A percentile compares a stretch with the other conserved stretches of the same genome.
These are phyloP conservation scores for Parachaetomium inaequale DNA, from an alignment of 495 filamentous ascomycete species.

Conservation along the genomic window DNA sequence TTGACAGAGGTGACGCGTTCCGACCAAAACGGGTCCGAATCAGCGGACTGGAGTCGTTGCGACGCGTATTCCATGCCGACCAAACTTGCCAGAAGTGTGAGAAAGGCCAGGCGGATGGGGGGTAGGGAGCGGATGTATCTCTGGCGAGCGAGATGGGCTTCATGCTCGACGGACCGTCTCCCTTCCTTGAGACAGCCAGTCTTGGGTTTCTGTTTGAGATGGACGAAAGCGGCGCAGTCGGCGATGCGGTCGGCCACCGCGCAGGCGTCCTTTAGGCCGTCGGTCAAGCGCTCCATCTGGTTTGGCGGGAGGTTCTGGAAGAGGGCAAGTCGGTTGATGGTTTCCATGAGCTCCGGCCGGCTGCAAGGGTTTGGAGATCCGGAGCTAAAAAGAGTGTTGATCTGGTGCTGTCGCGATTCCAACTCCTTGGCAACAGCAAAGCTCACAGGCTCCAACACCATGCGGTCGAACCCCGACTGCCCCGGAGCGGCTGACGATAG, in stretches of 20 bases:
- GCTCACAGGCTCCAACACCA: neutral
- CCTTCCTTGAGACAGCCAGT: neutral
- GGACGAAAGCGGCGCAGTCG: conserved; percentile 8
- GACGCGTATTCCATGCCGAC: neutral
- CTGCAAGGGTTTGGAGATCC: neutral
- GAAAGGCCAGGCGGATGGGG: conserved; percentile 11
- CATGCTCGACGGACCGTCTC: neutral
- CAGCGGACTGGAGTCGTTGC: neutral
- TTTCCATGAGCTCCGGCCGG: neutral
- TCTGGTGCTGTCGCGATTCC: neutral
- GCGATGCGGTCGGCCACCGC: conserved; percentile 9
- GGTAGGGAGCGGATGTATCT: neutral
- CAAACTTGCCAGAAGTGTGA: conserved; percentile 5
- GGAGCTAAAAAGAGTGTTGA: conserved; percentile 2
- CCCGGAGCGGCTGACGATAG: neutral
- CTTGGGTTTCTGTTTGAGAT: neutral
- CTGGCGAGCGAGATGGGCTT: conserved; percentile 7
- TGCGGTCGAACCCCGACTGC: neutral
- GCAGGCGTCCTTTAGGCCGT: conserved; percentile 8
- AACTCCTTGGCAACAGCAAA: conserved; percentile 8
- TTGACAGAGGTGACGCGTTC: conserved; percentile 9
- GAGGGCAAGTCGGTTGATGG: neutral
- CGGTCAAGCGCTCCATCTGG: conserved; percentile 6
- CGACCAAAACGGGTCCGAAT: neutral
- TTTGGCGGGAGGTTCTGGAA: neutral